Base-by-base conservation (phyloP, 139 green algal genomes). In the Chlorokybus atmophyticus region DNA sequence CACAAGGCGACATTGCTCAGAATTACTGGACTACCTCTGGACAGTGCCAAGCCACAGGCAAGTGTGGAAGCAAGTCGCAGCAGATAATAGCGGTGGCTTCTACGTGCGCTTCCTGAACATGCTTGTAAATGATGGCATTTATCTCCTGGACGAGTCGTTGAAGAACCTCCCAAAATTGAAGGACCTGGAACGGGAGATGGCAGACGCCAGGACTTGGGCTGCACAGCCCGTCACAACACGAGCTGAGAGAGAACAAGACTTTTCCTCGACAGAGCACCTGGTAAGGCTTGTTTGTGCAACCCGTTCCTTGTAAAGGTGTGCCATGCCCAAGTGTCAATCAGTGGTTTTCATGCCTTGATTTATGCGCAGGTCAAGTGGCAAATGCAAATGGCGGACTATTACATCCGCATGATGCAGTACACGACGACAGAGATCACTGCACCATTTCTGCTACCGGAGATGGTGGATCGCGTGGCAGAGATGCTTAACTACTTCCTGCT, bases 401-500 rank as follows among this genome's bases (percentile, higher is more conserved):
- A 75, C 31, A 66, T 94, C 6, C 41, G 59, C 19, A 72, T 81
- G 28, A 76, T 95, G 65, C 67, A 80, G 47, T 84, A 82, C 64
- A 84, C 79, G 21, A 85, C 84, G 2, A 55, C 35, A 8, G 63
- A 79, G 29, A 77, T 82, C 39, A 65, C 67, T 27, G 35, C 63
- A 38, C 67, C 85, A 6, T 87, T 75, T 27, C 48, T 79, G 55
- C 30, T 68, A 48, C 62, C 66, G 17, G 66, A 68, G 54, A 79
- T 79, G 66, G 63, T 70, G 39, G 35, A 82, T 8, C 77, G 90
- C 7, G 67, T 93, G 7, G 83, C 87, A 3, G 70, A 62, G 48
- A 94, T 87, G 74, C 79, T 95, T 56, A 87, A 97, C 72, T 98
- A 95, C 72, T 98, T 98, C 69, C 75, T 98, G 23, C 65, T 80